Percentiles rank a stretch among this genome's conserved stretches.
Conservation (phyloP, 164 flowering plant species). For the Santalum album region DNA sequence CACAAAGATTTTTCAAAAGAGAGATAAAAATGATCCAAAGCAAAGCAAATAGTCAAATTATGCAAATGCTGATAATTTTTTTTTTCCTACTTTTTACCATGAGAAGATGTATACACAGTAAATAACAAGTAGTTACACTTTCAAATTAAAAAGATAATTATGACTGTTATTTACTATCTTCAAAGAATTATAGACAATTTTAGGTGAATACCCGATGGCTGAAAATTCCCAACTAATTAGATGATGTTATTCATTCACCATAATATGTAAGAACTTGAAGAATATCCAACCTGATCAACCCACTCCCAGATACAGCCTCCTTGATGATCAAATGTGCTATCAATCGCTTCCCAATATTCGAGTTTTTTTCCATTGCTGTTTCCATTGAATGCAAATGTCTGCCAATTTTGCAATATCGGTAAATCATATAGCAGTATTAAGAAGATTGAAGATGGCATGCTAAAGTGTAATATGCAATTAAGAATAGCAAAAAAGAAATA, state of each 20-base stretch:
- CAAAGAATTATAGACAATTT: too few species aligned
- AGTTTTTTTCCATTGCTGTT: constrained; percentile 84
- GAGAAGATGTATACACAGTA: background rate
- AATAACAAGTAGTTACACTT: background rate
- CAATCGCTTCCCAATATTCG: constrained; percentile 93
- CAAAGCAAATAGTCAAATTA: too few species aligned
- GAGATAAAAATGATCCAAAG: too few species aligned
- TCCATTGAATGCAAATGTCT: constrained; percentile 98
- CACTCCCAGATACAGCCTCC: constrained; percentile 99
- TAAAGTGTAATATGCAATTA: background rate
- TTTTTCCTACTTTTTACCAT: too few species aligned
- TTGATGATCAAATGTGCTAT: constrained; percentile 83
- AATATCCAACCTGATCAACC: constrained; percentile 74
- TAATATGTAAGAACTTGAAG: background rate
- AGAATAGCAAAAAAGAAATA: constrained; percentile 12
- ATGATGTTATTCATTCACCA: background rate
- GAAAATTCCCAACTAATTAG: too few species aligned
- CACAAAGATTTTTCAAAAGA: too few species aligned
- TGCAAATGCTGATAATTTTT: too few species aligned
- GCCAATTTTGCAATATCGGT: constrained; percentile 10
- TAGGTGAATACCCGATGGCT: too few species aligned
- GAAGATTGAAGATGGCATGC: background rate
- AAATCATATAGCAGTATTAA: constrained; percentile 3
- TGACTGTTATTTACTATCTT: too few species aligned
- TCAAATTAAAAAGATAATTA: background rate